A percentile compares a stretch with the other conserved stretches of the same genome.
These are phyloP conservation scores for Claviceps humidiphila DNA, from an alignment of 2,329 filamentous ascomycete species.

Conservation along the genomic window DNA sequence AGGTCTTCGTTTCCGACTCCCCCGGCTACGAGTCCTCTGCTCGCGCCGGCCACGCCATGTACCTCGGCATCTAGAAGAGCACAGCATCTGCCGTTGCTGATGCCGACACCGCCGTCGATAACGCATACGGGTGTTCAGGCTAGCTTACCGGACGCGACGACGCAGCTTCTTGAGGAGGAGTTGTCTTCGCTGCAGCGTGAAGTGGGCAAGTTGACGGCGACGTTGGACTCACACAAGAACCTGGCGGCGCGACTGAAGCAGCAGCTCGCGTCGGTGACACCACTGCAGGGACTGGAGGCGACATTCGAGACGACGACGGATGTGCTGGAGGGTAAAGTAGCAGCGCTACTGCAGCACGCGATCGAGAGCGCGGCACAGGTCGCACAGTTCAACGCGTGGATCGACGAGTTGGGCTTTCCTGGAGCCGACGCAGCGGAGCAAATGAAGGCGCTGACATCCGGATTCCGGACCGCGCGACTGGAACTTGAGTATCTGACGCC, in stretches of 20 bases:
- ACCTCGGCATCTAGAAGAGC: no score
- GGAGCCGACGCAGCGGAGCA: conserved; percentile 35
- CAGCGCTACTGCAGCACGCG: conserved; percentile 29
- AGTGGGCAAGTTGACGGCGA: conserved; percentile 31
- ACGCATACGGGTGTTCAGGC: conserved; percentile 27
- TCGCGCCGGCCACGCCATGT: conserved; percentile 13
- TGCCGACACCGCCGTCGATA: neutral
- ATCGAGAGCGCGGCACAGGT: conserved; percentile 37
- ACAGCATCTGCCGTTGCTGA: conserved; percentile 18
- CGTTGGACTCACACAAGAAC: conserved; percentile 33
- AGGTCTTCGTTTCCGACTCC: conserved; percentile 40
- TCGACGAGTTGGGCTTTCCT: conserved; percentile 37
- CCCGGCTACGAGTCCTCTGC: conserved; percentile 37
- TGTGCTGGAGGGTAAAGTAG: conserved; percentile 29
- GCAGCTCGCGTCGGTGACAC: conserved; percentile 18
- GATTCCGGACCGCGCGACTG: conserved; percentile 43
- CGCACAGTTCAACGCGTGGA: conserved; percentile 28
- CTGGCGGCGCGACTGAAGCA: conserved; percentile 25
- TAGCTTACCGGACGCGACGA: conserved; percentile 28
- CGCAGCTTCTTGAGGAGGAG: conserved; percentile 30
- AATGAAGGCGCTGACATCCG: conserved; percentile 30
- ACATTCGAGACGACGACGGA: no score
- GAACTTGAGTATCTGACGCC: conserved; percentile 50
- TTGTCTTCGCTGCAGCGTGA: conserved; percentile 35
- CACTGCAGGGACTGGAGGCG: neutral